Base-by-base conservation (phyloP, 176 grass and related monocot species). In the Tillandsia leiboldiana region DNA sequence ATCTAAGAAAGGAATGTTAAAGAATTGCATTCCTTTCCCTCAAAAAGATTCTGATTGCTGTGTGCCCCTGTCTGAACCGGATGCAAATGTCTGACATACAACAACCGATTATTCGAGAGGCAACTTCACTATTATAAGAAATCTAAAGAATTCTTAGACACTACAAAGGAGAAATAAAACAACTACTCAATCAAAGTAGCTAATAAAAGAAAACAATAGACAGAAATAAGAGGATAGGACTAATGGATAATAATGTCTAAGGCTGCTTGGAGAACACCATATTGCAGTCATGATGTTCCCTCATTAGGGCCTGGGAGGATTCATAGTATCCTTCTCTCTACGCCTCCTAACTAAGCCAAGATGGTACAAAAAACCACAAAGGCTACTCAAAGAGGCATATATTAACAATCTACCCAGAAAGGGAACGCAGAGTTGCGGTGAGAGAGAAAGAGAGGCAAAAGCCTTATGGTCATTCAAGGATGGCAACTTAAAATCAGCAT, bases 81-180 rank as follows among this genome's bases (percentile, higher is more conserved):
- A 86, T 74, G 79, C 76, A 77, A 63, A 74, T 77, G 70, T 29
- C 65, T 12, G 8, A 78, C 28, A 67, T 9, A 58, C 53, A 65
- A 66, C 85, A 88, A 23, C 53, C 56, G 75, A 78, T 75, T 84
- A 78, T 88, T 88, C 82, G 18, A 75, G 81, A 71, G 74, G 78
- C 86, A 81, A 62, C 3, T 50, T 66, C 9, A 2, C 47, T 62
- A 42, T 42, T 42, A 42, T 42, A 42, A 42, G 3, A 42, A 42
- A 3, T 42, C 33, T 42, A 42, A 42, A 42, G 4, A 42, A 6
- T 42, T 7, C 33, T 42, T 42, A 42, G 33, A 42, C 33, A 42
- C 33, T 5, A 42, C 33, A 42, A 42, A 42, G 33, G 7, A 42
- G 33, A 42, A 42, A 42, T 42, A 42, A 24, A 24, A 24, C 24